These are phyloP conservation scores for Auriscalpium microsporum DNA, from an alignment of 768 basidiomycete genomes.

Conservation along the genomic window DNA sequence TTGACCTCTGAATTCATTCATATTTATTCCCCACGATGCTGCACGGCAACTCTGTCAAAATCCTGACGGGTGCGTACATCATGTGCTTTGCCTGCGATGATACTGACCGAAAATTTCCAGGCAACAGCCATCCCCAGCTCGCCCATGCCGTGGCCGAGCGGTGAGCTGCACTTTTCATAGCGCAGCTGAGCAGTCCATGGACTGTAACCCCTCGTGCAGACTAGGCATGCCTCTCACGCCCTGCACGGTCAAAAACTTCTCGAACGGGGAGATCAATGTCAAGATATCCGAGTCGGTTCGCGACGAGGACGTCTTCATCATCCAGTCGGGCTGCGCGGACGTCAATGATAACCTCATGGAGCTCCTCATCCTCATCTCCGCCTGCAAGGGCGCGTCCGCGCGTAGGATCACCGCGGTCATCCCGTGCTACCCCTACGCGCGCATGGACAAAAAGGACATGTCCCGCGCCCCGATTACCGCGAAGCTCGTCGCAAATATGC, in stretches of 20 bases:
- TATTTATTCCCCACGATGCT: conserved; percentile 41
- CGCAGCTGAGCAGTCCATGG: conserved; percentile 32
- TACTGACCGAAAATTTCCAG: conserved; percentile 34
- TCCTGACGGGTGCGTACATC: conserved; percentile 54
- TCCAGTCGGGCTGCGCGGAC: conserved; percentile 84
- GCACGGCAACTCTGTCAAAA: conserved; percentile 73
- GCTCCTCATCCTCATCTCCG: conserved; percentile 95
- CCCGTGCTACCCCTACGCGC: conserved; percentile 93
- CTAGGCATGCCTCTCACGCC: conserved; percentile 83
- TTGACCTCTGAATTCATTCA: background rate
- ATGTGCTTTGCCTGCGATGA: background rate
- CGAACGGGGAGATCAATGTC: conserved; percentile 92
- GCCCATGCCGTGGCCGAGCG: conserved; percentile 92
- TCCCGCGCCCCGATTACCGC: conserved; percentile 94
- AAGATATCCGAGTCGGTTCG: conserved; percentile 93
- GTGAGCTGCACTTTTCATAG: conserved; percentile 56
- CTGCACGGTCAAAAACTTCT: conserved; percentile 82
- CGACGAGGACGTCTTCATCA: conserved; percentile 98
- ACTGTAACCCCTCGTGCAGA: conserved; percentile 49
- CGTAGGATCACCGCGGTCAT: conserved; percentile 95
- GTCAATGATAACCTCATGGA: conserved; percentile 98
- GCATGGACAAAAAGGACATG: conserved; percentile 98
- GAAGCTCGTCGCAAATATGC: conserved; percentile 97
- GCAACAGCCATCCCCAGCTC: conserved; percentile 97
- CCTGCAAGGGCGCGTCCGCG: conserved; percentile 94